Evolutionary conservation across 495 filamentous ascomycete genomes (phyloP), one percentile per base, ranked within the genome.

Genomic region (Talaromyces adpressus): DNA sequence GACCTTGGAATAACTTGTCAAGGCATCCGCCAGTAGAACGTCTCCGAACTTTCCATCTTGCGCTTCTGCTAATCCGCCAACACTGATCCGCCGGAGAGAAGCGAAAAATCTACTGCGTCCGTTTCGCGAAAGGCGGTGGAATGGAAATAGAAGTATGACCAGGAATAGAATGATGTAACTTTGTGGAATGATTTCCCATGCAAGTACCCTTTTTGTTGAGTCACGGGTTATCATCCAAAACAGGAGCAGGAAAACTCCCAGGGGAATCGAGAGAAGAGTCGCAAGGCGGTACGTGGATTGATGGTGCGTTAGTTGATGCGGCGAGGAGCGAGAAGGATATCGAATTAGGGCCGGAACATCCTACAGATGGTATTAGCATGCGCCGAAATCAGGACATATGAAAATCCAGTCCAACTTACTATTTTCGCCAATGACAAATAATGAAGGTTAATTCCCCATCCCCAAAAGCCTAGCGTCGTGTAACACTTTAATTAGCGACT

Each of bases 1-100:
- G 27, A 97, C 87, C 68, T 92, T 96, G 51, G 94, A 88, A 72
- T 98, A 98, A 66, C 89, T 93, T 8, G 94, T 98, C 63, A 98
- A 76, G 36, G 89, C 93, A 81, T 98, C 94, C 7, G 94, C 92
- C n/a, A 98, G 81, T 47, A 98, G 77, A 62, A 98, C 88, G 70
- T 98, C 94, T 49, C 90, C 92, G 68, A 98, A 98, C 69, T 93
- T 95, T 41, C 91, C 91, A 76, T 92, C 86, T 58, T 89, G 84
- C 6, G 87, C 73, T 72, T 90, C 85, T 8, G 92, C 91, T n/a
- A 97, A 73, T 1, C 91, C 90, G 32, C 91, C 91, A 52, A 94
- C 78, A 65, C 81, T 82, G 52, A 96, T 84, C 32, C 91, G 88
- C 61, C 84, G 84, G 16, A 96, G 76, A 0, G 84, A 89, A 8